Evolutionary conservation across 2,329 filamentous ascomycete genomes (phyloP), one percentile per base, ranked within the genome.

Genomic region (Trichoderma cornu-damae): DNA sequence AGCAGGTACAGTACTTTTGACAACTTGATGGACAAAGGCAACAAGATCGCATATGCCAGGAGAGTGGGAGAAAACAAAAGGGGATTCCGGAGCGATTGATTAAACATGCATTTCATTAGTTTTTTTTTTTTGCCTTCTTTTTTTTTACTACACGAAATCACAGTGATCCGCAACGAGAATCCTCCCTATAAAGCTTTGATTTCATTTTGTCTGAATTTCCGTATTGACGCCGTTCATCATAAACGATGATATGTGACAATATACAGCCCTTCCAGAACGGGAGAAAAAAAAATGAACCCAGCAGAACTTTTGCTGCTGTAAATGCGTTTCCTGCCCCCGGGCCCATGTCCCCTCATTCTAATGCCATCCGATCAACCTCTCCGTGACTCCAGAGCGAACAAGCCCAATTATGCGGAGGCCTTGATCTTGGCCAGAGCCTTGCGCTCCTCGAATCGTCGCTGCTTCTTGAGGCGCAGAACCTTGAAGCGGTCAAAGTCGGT

Each of bases 401-500:
- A 42, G n/a, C 51, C 63, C 64, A 71, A 74, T 79, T 88, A 90
- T 76, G 88, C 87, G 70, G 87, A 80, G 70, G 88, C 87, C 82
- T 88, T 89, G 79, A 96, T 81, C 86, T 96, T 96, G 75, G 91
- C 90, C 75, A 95, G 83, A 72, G 90, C 87, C 88, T 96, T 97
- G 81, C 88, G 88, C 79, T 96, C 88, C 84, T 96, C 92, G 81
- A 95, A 97, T 76, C 92, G 89, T 77, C 92, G 90, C 88, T 96
- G 92, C 87, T 99, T 99, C 88, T 93, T 95, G 80, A 97, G 84
- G 79, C 93, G 88, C 86, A 97, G 84, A 72, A 97, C 94, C 89
- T 99, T 96, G 90, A 97, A 99, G 78, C 94, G 88, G 84, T 99
- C 94, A 75, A 99, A 99, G 85, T 99, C 94, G 79, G 87, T 95